phyloP scores from a whole-genome alignment of 164 flowering plant species.

The Pachysandra terminalis region DNA sequence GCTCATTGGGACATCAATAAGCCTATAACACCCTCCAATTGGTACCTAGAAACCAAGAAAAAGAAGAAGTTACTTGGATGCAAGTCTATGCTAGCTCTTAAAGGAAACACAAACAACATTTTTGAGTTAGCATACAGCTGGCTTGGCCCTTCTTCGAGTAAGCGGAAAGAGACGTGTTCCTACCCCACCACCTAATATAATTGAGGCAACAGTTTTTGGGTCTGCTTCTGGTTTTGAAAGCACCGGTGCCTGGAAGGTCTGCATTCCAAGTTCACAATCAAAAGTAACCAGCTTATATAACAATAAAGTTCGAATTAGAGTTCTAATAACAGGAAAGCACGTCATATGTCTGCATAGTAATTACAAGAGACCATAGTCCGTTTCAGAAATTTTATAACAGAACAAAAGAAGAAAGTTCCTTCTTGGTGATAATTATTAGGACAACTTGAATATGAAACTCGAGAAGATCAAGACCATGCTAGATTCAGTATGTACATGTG shows the following conservation, averaged over 20 bases:
- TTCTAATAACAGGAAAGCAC: no score
- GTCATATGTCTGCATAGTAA: no score
- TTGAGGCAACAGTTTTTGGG: constrained; percentile 73
- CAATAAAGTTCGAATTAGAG: no score
- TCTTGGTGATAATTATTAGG: no score
- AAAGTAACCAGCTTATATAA: no score
- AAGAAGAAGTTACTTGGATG: neutral
- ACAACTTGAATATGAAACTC: no score
- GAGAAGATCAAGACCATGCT: no score
- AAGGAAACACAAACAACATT: neutral
- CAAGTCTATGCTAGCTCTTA: neutral
- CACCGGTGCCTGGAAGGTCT: constrained; percentile 32
- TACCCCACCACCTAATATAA: constrained; percentile 86
- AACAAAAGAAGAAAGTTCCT: no score
- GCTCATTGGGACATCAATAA: constrained; percentile 97
- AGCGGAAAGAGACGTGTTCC: constrained; percentile 84
- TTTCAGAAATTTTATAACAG: no score
- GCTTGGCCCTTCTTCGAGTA: constrained; percentile 72
- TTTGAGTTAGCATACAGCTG: constrained; percentile 66
- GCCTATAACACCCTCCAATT: constrained; percentile 90
- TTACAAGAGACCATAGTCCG: no score
- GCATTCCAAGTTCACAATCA: constrained; percentile 3
- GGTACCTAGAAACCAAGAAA: constrained; percentile 55
- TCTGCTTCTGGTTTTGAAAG: constrained; percentile 44
- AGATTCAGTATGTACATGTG: no score